Conservation (phyloP, 2,329 filamentous ascomycete genomes). For the Cryoendolithus antarcticus region DNA sequence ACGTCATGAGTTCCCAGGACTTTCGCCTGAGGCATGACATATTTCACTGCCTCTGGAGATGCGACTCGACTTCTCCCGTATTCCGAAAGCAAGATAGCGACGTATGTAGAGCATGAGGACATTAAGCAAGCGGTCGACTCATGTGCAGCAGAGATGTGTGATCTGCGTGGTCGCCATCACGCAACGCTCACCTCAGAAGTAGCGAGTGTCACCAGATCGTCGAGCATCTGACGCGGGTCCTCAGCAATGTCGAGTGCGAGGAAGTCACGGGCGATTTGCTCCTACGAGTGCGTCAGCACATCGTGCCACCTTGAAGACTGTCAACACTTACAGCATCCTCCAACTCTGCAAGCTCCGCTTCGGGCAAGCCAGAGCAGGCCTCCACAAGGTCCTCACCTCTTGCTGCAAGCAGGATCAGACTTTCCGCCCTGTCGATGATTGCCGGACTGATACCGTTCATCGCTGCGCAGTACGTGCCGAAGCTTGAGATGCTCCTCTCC, state of each 20-base stretch:
- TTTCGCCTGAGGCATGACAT: too few relatives aligned
- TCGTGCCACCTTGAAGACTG: neutral
- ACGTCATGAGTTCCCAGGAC: too few relatives aligned
- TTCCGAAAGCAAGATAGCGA: too few relatives aligned
- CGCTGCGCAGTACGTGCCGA: constrained; percentile 72
- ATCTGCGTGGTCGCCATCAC: too few relatives aligned
- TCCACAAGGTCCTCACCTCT: constrained; percentile 65
- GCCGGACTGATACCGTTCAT: constrained; percentile 68
- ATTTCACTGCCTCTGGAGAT: too few relatives aligned
- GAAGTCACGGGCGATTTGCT: constrained; percentile 32
- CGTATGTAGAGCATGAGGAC: too few relatives aligned
- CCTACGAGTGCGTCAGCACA: constrained; percentile 17
- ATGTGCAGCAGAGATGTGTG: too few relatives aligned
- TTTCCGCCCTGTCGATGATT: constrained; percentile 64
- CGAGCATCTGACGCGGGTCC: constrained; percentile 25
- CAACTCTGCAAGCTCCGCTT: constrained; percentile 53
- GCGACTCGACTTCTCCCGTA: too few relatives aligned
- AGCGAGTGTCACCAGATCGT: constrained; percentile 23
- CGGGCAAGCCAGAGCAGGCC: constrained; percentile 56
- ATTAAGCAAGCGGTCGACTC: too few relatives aligned
- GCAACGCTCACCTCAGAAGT: constrained; percentile 2
- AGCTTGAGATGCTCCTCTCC: constrained; percentile 67
- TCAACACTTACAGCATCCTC: constrained; percentile 45
- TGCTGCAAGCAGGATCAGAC: constrained; percentile 54
- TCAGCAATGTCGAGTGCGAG: constrained; percentile 25